These are phyloP conservation scores for Hypoxylon sp. DNA, from an alignment of 2,329 filamentous ascomycete species.

Conservation along the genomic window DNA sequence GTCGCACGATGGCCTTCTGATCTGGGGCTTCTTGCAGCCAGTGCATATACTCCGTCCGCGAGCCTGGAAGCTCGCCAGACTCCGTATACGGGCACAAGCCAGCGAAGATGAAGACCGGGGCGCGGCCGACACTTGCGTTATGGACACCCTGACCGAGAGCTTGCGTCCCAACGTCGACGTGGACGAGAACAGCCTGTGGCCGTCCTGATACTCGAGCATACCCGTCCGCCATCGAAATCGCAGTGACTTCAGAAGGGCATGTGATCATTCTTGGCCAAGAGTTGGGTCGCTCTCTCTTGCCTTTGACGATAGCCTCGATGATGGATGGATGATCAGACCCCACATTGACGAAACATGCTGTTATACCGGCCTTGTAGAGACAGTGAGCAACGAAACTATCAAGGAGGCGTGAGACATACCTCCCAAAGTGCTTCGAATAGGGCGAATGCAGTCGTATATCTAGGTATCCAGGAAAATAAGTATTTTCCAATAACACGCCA, in stretches of 20 bases:
- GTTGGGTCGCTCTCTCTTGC: constrained; percentile 73
- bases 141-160: constrained; percentile 79
- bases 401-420: constrained; percentile 52
- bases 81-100: constrained; percentile 79
- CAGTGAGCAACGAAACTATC: not conserved
- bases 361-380: constrained; percentile 59
- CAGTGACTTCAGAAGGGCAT: constrained; percentile 74
- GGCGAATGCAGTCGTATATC: constrained; percentile 75
- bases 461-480: constrained; percentile 10
- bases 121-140: constrained; percentile 77
- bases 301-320: constrained; percentile 79
- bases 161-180: constrained; percentile 83
- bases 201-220: constrained; percentile 75
- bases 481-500: not conserved
- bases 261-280: constrained; percentile 76
- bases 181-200: constrained; percentile 78
- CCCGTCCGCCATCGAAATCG: constrained; percentile 81
- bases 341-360: constrained; percentile 70
- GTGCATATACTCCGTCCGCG: constrained; percentile 80
- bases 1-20: constrained; percentile 77
- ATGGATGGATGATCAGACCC: constrained; percentile 76
- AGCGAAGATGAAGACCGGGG: constrained; percentile 79
- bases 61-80: constrained; percentile 77
- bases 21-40: constrained; percentile 84
- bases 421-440: constrained; percentile 82